Evolutionary conservation across 2,329 filamentous ascomycete genomes (phyloP).

Genomic region (Alternaria sp.): DNA sequence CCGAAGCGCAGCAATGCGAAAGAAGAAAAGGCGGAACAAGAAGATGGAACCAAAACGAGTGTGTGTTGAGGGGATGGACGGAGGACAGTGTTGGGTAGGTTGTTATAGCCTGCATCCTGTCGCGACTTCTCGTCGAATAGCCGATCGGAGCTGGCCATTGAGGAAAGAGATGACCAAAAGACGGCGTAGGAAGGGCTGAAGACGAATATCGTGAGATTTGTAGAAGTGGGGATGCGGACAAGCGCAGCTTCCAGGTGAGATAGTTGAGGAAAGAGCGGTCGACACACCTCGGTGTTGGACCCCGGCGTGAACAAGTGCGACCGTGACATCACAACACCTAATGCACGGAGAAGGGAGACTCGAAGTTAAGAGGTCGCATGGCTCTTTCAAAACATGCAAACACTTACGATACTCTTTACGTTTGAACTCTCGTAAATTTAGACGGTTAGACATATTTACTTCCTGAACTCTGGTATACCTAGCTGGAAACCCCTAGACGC

Average conservation of each 20-base stretch:
- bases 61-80: slow-evolving; percentile 31
- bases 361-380: rapidly evolving
- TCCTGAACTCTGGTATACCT: neutral
- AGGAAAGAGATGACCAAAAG: slow-evolving; percentile 20
- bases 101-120: slow-evolving; percentile 32
- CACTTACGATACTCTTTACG: neutral
- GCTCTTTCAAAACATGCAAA: neutral
- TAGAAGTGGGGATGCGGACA: slow-evolving; percentile 10
- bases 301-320: neutral
- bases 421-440: neutral
- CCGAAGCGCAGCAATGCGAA: slow-evolving; percentile 46
- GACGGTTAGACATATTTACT: neutral
- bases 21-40: slow-evolving; percentile 43
- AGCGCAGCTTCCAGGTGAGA: slow-evolving; percentile 6
- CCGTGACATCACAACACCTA: neutral
- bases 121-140: slow-evolving; percentile 26
- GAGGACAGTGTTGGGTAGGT: slow-evolving; percentile 10
- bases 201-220: slow-evolving; percentile 10
- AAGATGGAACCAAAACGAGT: slow-evolving; percentile 50
- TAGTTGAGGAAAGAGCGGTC: slow-evolving; percentile 4
- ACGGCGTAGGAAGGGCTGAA: slow-evolving; percentile 15
- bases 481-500: slow-evolving; percentile 17
- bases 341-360: neutral
- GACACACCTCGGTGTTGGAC: neutral
- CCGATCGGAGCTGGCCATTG: neutral